Evolutionary conservation across 495 filamentous ascomycete species (phyloP).

Genomic region (Penicillium bovifimosum): DNA sequence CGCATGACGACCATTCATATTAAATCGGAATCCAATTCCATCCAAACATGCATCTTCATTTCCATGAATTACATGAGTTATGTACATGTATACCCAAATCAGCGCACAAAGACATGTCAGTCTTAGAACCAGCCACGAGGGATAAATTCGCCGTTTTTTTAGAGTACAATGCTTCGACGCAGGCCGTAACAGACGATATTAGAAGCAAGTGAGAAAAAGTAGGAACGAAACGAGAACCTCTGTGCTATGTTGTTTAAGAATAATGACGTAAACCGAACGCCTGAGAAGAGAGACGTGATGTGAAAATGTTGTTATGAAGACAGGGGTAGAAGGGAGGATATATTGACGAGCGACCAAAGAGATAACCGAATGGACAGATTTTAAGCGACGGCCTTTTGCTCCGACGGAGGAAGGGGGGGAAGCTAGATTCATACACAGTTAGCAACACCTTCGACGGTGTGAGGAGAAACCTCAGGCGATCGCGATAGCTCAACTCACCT

Average conservation of each 20-base stretch:
- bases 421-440: conserved; percentile 13
- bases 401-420: conserved; percentile 39
- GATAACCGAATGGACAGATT: conserved; percentile 5
- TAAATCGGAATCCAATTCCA: too few relatives aligned
- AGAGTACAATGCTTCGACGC: conserved; percentile 3
- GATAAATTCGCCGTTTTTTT: background rate
- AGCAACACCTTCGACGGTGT: background rate
- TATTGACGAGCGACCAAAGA: conserved; percentile 9
- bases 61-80: too few relatives aligned
- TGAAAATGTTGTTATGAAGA: conserved; percentile 32
- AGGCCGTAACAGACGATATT: background rate
- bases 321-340: conserved; percentile 14
- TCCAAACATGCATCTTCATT: too few relatives aligned
- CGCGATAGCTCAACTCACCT: conserved; percentile 43
- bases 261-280: conserved; percentile 40
- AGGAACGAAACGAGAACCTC: conserved; percentile 22
- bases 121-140: background rate
- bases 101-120: background rate
- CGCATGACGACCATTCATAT: too few relatives aligned
- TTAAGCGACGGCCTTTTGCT: conserved; percentile 42
- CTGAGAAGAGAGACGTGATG: conserved; percentile 44
- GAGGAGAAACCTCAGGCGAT: background rate
- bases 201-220: conserved; percentile 22
- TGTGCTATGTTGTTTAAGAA: conserved; percentile 39
- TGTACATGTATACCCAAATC: too few relatives aligned